phyloP scores from a whole-genome alignment of 495 filamentous ascomycete genomes.

The Clavariopsis aquatica region DNA sequence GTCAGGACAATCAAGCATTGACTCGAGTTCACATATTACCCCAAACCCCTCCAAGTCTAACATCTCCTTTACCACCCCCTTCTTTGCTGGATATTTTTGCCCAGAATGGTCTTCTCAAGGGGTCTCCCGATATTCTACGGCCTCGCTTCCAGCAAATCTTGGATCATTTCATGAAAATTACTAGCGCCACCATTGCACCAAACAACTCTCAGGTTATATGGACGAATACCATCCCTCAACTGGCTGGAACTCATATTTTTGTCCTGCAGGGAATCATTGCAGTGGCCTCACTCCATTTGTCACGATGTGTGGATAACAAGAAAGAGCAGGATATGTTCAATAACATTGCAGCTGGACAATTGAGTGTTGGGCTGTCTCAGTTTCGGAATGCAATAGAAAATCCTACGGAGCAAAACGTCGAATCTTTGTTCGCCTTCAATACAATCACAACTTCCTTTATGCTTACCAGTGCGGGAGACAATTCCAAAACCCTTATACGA shows the following conservation, averaged over 20 bases:
- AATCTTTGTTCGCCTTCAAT: slow-evolving; percentile 30
- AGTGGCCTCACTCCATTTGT: slow-evolving; percentile 29
- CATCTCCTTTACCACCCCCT: slow-evolving; percentile 1
- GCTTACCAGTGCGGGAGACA: slow-evolving; percentile 11
- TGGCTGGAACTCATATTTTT: slow-evolving; percentile 17
- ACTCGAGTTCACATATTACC: slow-evolving; percentile 5
- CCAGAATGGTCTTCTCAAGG: background rate
- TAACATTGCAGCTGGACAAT: slow-evolving; percentile 20
- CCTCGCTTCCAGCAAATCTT: slow-evolving; percentile 9
- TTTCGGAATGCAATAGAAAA: slow-evolving; percentile 16
- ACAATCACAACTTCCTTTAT: slow-evolving; percentile 10
- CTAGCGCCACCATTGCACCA: slow-evolving; percentile 15
- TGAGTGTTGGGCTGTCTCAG: slow-evolving; percentile 22
- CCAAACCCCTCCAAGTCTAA: background rate
- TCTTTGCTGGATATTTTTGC: slow-evolving; percentile 7
- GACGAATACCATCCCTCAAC: slow-evolving; percentile 14
- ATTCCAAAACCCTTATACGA: slow-evolving; percentile 7
- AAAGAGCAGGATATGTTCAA: slow-evolving; percentile 1
- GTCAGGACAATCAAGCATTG: background rate
- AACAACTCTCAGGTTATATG: slow-evolving; percentile 17
- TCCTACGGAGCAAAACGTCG: slow-evolving; percentile 24
- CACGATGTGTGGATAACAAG: background rate
- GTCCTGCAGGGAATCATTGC: slow-evolving; percentile 29
- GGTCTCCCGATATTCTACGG: background rate
- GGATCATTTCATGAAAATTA: slow-evolving; percentile 16